Conservation (phyloP, 1,284 basidiomycete species). For the Heterobasidion annosum region DNA sequence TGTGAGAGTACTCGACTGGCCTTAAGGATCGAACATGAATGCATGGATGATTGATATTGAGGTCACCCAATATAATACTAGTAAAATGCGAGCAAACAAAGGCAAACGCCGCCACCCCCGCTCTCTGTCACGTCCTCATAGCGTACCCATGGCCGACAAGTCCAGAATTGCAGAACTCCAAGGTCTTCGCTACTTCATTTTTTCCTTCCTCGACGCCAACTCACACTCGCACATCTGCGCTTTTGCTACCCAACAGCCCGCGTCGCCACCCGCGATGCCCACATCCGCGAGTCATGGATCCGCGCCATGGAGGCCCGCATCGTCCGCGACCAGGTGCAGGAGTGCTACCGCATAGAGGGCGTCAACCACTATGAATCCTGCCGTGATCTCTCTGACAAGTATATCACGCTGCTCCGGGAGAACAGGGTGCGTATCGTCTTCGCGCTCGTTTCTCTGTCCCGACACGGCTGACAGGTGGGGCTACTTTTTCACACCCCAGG, state of each 20-base stretch:
- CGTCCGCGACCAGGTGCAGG: slow-evolving; percentile 84
- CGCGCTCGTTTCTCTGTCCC: not conserved
- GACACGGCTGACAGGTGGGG: slow-evolving; percentile 12
- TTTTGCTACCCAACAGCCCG: slow-evolving; percentile 31
- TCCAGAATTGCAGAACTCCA: slow-evolving; percentile 35
- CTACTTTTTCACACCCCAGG: not conserved
- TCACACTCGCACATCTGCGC: not conserved
- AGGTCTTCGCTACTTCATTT: slow-evolving; percentile 22
- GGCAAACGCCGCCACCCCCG: too few relatives aligned
- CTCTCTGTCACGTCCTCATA: not conserved
- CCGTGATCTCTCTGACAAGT: slow-evolving; percentile 80
- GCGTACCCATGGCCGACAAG: slow-evolving; percentile 23
- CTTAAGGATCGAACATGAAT: too few relatives aligned
- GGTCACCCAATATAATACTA: too few relatives aligned
- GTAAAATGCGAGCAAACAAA: too few relatives aligned
- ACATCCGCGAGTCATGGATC: slow-evolving; percentile 90
- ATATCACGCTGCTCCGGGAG: slow-evolving; percentile 74
- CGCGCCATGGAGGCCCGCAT: slow-evolving; percentile 90
- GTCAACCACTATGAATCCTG: slow-evolving; percentile 90
- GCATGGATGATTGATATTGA: too few relatives aligned
- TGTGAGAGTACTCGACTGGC: too few relatives aligned
- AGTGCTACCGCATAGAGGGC: slow-evolving; percentile 89
- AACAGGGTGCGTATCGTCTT: slow-evolving; percentile 62
- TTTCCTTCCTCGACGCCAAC: not conserved
- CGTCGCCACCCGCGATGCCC: slow-evolving; percentile 63